phyloP scores from a whole-genome alignment of 2,329 filamentous ascomycete species.

The Diatrype stigma region DNA sequence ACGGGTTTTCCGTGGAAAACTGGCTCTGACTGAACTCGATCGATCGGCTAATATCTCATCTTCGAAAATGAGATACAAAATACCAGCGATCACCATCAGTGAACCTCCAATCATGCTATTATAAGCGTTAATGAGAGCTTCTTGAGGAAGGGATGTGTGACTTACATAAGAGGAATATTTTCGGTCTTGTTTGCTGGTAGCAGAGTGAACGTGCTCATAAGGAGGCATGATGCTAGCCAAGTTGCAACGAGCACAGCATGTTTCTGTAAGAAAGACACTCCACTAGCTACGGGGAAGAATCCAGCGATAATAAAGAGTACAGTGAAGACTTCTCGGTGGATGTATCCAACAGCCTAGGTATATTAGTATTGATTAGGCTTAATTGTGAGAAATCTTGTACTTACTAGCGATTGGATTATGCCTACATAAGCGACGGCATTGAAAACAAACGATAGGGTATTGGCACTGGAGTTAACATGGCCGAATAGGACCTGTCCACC shows the following conservation, averaged over 20 bases:
- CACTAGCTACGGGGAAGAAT: conserved; percentile 75
- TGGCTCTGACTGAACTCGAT: conserved; percentile 24
- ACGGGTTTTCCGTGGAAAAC: conserved; percentile 28
- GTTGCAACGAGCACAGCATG: conserved; percentile 61
- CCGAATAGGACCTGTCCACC: conserved; percentile 67
- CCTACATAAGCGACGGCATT: conserved; percentile 66
- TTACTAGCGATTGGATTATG: conserved; percentile 73
- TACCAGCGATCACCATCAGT: conserved; percentile 72
- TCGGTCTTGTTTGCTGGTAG: conserved; percentile 82
- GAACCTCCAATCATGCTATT: conserved; percentile 67
- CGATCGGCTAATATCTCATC: conserved; percentile 51
- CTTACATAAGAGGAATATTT: conserved; percentile 46
- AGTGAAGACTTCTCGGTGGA: conserved; percentile 83
- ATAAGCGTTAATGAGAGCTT: conserved; percentile 7
- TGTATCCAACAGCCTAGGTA: conserved; percentile 82
- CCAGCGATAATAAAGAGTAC: conserved; percentile 70
- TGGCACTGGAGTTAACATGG: conserved; percentile 58
- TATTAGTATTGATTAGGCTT: no score
- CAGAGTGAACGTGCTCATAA: conserved; percentile 89
- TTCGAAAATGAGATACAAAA: conserved; percentile 78
- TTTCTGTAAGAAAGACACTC: conserved; percentile 63
- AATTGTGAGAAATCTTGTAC: no score
- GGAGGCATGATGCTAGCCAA: conserved; percentile 72
- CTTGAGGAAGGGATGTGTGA: background rate
- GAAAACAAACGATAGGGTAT: conserved; percentile 55